Percentiles rank a stretch among this genome's conserved stretches.
Evolutionary conservation across 108 stramenopile genomes (phyloP).

Genomic region (Cyclotella baltica): DNA sequence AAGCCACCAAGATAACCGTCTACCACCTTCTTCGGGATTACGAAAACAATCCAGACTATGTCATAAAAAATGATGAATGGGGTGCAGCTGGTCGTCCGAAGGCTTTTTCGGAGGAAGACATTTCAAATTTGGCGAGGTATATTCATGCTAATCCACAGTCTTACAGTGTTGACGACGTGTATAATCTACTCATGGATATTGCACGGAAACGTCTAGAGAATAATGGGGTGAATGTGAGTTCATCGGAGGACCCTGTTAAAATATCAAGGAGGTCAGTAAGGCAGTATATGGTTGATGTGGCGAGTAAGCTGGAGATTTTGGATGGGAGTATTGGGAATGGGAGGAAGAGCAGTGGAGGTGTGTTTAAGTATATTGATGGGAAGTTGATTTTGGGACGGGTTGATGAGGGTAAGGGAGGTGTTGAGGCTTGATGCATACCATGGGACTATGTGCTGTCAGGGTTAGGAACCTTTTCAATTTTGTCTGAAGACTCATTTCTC

Average conservation of each 20-base stretch:
- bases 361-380: not conserved
- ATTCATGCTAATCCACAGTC: not conserved
- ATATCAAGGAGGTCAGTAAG: not conserved
- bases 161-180: not conserved
- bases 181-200: not conserved
- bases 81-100: not conserved
- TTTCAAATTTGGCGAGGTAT: not conserved
- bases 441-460: too few relatives aligned
- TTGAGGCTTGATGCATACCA: too few relatives aligned
- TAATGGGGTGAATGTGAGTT: not conserved
- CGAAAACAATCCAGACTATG: not conserved
- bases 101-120: not conserved
- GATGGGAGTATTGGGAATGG: not conserved
- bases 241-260: not conserved
- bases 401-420: too few relatives aligned
- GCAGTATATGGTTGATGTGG: not conserved
- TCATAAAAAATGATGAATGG: conserved; percentile 5
- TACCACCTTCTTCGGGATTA: not conserved
- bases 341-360: not conserved
- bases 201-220: not conserved
- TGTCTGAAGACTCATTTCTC: too few relatives aligned
- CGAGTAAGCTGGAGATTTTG: not conserved
- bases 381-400: conserved; percentile 3
- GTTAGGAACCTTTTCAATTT: too few relatives aligned
- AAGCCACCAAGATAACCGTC: not conserved